Percentiles rank a stretch among this genome's conserved stretches.
phyloP scores from a whole-genome alignment of 306 rosid species.

The Vigna radiata region DNA sequence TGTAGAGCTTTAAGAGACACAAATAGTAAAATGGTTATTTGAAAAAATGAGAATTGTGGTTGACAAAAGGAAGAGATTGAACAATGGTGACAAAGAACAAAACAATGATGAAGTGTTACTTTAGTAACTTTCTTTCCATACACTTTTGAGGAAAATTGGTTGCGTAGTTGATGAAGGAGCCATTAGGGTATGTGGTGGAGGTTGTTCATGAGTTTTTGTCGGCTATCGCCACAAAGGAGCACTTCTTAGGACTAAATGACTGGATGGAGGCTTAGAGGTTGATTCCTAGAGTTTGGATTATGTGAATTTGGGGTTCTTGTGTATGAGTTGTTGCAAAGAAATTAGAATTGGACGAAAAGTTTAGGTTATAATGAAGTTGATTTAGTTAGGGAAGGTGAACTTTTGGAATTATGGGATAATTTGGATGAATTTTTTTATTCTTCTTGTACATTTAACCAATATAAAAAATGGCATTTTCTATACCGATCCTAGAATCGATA shows the following conservation, averaged over 20 bases:
- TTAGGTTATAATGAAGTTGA: too few species aligned
- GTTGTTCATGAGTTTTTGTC: conserved; percentile 54
- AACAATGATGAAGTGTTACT: conserved; percentile 48
- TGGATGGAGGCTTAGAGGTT: conserved; percentile 85
- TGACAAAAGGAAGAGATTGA: conserved; percentile 63
- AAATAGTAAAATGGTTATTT: conserved; percentile 3
- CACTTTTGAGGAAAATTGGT: conserved; percentile 53
- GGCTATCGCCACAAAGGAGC: conserved; percentile 53
- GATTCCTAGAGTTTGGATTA: conserved; percentile 29
- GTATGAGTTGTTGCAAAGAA: too few species aligned
- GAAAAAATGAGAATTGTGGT: conserved; percentile 80
- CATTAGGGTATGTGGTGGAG: conserved; percentile 49
- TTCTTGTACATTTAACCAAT: too few species aligned
- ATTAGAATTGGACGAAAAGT: too few species aligned
- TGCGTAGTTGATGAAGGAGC: conserved; percentile 52
- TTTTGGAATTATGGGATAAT: too few species aligned
- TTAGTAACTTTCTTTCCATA: conserved; percentile 75
- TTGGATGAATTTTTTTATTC: too few species aligned
- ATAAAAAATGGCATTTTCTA: too few species aligned
- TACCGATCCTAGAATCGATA: too few species aligned
- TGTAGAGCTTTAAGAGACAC: conserved; percentile 58
- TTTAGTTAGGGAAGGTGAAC: too few species aligned
- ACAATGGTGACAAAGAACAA: conserved; percentile 11
- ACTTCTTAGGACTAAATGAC: conserved; percentile 73
- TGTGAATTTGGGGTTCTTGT: too few species aligned